These are phyloP conservation scores for Backusella macrospora DNA, from an alignment of 192 early-diverging fungal genomes.

Conservation along the genomic window DNA sequence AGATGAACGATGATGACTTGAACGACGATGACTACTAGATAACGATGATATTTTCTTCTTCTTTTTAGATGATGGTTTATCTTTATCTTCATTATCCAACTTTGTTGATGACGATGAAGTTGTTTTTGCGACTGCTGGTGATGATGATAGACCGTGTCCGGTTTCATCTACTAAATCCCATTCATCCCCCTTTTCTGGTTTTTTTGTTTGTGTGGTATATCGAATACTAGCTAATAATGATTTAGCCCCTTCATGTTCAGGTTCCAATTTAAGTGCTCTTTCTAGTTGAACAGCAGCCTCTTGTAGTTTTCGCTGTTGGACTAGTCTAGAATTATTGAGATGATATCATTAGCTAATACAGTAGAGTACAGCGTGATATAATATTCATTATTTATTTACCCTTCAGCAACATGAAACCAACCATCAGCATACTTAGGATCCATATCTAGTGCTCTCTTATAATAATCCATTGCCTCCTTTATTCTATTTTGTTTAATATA, in stretches of 20 bases:
- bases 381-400: constrained; percentile 19
- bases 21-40: neutral
- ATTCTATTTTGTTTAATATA: constrained; percentile 24
- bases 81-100: neutral
- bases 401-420: constrained; percentile 41
- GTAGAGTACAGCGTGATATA: neutral
- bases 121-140: neutral
- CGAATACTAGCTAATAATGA: constrained; percentile 28
- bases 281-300: constrained; percentile 61
- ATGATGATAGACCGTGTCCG: neutral
- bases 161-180: constrained; percentile 14
- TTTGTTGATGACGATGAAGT: neutral
- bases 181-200: constrained; percentile 17
- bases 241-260: constrained; percentile 51
- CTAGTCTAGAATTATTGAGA: constrained; percentile 19
- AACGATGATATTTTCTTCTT: constrained; percentile 18
- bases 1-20: neutral
- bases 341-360: neutral
- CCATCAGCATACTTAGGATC: constrained; percentile 44
- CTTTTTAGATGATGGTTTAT: neutral
- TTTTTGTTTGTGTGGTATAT: constrained; percentile 13
- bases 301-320: constrained; percentile 42
- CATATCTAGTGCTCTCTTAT: constrained; percentile 42
- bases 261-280: constrained; percentile 49
- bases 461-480: constrained; percentile 36